These are phyloP conservation scores for Arabidopsis lyrata DNA, from an alignment of 441 rosid species.

Conservation along the genomic window DNA sequence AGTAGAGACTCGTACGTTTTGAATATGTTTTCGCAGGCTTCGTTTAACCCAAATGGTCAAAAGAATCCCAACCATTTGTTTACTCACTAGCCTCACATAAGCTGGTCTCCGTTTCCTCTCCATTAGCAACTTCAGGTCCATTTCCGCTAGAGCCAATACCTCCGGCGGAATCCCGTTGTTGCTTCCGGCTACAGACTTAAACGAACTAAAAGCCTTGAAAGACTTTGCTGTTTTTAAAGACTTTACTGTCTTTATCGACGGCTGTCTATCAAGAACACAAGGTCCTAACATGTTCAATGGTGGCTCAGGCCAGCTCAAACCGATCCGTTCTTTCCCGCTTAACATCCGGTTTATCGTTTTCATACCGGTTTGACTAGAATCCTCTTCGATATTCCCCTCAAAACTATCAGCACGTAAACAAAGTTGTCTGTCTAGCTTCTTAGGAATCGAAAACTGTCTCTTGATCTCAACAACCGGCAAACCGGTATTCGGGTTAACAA, in stretches of 20 bases:
- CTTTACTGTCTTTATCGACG: constrained; percentile 61
- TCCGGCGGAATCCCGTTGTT: constrained; percentile 51
- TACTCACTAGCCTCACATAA: constrained; percentile 85
- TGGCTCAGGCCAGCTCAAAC: constrained; percentile 93
- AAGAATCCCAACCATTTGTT: constrained; percentile 97
- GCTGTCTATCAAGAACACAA: constrained; percentile 64
- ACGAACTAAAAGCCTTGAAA: constrained; percentile 64
- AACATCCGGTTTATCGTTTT: constrained; percentile 61
- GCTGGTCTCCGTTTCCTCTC: constrained; percentile 73
- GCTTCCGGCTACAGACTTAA: constrained; percentile 58
- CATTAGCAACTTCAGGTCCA: constrained; percentile 74
- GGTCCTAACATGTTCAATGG: constrained; percentile 67
- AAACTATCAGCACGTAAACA: constrained; percentile 63
- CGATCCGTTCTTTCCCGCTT: constrained; percentile 81
- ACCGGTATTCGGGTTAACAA: constrained; percentile 39
- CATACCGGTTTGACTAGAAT: constrained; percentile 37
- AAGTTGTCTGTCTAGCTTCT: constrained; percentile 66
- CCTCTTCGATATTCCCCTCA: constrained; percentile 22
- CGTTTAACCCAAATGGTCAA: constrained; percentile 90
- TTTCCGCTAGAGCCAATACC: constrained; percentile 55
- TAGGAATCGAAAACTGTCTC: constrained; percentile 65
- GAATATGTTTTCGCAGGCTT: constrained; percentile 84
- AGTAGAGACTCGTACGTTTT: constrained; percentile 82
- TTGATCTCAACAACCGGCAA: constrained; percentile 46
- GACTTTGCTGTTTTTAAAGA: constrained; percentile 64